Base-by-base conservation (phyloP, 352 stramenopile genomes). In the Globisporangium canariense region DNA sequence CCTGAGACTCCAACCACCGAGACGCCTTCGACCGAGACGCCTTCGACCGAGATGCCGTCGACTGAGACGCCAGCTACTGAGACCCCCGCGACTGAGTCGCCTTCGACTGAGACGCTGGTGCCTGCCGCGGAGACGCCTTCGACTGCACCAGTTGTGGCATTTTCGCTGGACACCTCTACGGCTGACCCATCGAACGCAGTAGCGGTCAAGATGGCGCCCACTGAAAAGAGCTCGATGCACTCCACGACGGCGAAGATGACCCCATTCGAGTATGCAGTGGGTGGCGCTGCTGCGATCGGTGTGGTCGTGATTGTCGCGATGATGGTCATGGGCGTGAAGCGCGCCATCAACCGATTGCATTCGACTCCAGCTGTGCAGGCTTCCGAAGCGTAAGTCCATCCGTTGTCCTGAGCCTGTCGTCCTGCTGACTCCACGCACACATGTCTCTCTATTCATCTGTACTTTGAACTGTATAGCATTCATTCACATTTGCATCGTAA, bases 301-400 rank as follows among this genome's bases (percentile, higher is more conserved):
- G 61, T 60, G 2, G 61, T 65, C 13, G 71, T 45, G 7, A 47
- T 67, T 3, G 32, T 75, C 16, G 67, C 54, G n/a, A 1, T 74
- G 22, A 32, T 56, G 3, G 58, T 61, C 0, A 11, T 61, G 5
- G 56, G 40, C 4, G 56, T 30, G 10, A 47, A 20, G 16, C 56
- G 56, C 43, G 56, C 18, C 6, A 14, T 45, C 11, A 18, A 45
- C 38, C 14, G 13, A 5, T 13, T 45, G 38, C 38, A 45, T 5
- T 18, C 38, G 38, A 45, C 11, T 6, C 38, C 38, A 45, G 13
- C 10, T 5, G 38, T 5, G 10, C 1, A 45, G 11, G 3, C 38
- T 4, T 14, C 13, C 38, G 38, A 45, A 45, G 38, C 38, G 38
- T 45, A 45, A 45, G 38, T n/a, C 10, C 10, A 14, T 45, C 38